A percentile compares a stretch with the other conserved stretches of the same genome.
Conservation (phyloP, 305 asterid genomes). For the Fraxinus nigra region DNA sequence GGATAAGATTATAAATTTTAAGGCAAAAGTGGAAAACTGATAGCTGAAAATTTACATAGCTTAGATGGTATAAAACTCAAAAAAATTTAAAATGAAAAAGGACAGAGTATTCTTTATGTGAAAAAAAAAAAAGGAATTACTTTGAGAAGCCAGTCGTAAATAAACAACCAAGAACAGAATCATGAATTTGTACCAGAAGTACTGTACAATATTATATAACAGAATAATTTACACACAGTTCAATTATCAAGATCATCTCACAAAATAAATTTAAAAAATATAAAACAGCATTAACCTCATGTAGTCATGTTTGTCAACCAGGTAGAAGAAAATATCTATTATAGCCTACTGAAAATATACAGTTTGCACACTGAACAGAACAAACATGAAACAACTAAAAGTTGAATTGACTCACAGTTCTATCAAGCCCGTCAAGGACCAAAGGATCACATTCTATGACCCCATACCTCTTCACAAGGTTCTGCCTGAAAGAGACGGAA, state of each 20-base stretch:
- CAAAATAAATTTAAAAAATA: neutral
- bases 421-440: slow-evolving; percentile 73
- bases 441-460: slow-evolving; percentile 88
- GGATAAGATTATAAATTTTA: slow-evolving; percentile 19
- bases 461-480: slow-evolving; percentile 65
- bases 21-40: slow-evolving; percentile 23
- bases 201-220: neutral
- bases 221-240: neutral
- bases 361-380: slow-evolving; percentile 12
- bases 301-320: slow-evolving; percentile 17
- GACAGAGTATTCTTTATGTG: neutral
- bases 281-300: neutral
- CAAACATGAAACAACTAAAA: slow-evolving; percentile 4
- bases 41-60: neutral
- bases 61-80: neutral
- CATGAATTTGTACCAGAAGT: neutral
- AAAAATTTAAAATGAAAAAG: slow-evolving; percentile 15
- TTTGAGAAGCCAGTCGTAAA: slow-evolving; percentile 7
- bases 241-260: slow-evolving; percentile 9
- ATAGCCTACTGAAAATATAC: slow-evolving; percentile 20
- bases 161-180: slow-evolving; percentile 9
- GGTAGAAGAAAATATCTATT: neutral
- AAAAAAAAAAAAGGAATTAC: neutral
- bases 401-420: slow-evolving; percentile 58
- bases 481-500: slow-evolving; percentile 51